Conservation (phyloP, 2,329 filamentous ascomycete genomes). For the Phaeosphaeria sp. region DNA sequence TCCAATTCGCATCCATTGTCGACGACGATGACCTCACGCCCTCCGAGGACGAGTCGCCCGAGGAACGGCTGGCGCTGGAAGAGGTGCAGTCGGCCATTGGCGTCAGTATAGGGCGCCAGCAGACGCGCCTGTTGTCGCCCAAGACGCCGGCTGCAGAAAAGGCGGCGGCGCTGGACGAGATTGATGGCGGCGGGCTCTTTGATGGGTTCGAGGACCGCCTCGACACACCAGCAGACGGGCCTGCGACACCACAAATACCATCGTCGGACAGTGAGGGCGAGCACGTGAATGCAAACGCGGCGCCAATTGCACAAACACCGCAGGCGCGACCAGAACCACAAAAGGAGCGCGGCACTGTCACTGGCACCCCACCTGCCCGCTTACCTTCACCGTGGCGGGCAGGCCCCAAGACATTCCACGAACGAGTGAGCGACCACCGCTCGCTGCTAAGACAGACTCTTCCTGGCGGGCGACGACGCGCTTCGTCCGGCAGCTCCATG, state of each 20-base stretch:
- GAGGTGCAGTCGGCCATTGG: conserved; percentile 59
- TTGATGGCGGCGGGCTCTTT: conserved; percentile 56
- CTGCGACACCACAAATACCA: not conserved
- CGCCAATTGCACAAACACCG: conserved; percentile 2
- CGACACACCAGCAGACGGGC: conserved; percentile 7
- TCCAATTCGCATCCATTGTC: conserved; percentile 50
- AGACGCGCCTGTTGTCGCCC: conserved; percentile 63
- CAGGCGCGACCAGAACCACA: conserved; percentile 1
- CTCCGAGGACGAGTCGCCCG: conserved; percentile 52
- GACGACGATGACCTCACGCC: conserved; percentile 49
- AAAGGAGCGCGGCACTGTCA: conserved; percentile 1
- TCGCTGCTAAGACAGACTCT: conserved; percentile 49
- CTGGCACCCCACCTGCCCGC: conserved; percentile 24
- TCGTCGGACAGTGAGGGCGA: conserved; percentile 6
- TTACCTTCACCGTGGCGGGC: conserved; percentile 57
- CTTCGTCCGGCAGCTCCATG: conserved; percentile 47
- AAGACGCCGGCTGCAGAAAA: conserved; percentile 66
- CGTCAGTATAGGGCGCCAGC: conserved; percentile 64
- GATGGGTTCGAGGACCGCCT: conserved; percentile 43
- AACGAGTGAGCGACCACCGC: conserved; percentile 44
- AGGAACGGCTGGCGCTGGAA: conserved; percentile 40
- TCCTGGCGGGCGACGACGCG: conserved; percentile 44
- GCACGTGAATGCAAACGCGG: not conserved
- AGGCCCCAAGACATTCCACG: conserved; percentile 43
- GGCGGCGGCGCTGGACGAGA: conserved; percentile 60